Conservation (phyloP, 768 basidiomycete genomes). For the Daedaleopsis sinensis region DNA sequence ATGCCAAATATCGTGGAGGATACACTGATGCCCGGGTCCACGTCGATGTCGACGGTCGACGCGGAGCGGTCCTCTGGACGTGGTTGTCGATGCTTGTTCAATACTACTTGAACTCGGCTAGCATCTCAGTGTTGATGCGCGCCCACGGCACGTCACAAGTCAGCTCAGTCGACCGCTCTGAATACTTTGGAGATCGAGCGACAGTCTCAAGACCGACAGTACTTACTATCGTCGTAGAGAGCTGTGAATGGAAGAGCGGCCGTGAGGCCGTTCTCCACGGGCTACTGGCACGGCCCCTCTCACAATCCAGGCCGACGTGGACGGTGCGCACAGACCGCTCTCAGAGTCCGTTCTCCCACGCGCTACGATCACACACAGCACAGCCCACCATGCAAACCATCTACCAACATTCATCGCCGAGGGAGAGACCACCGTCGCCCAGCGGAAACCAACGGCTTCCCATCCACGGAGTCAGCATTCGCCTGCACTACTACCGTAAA, state of each 20-base stretch:
- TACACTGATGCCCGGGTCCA: background rate
- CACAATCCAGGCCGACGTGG: no score
- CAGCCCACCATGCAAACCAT: background rate
- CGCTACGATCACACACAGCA: background rate
- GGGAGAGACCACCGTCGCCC: background rate
- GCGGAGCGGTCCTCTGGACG: background rate
- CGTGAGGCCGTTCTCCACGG: background rate
- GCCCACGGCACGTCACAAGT: background rate
- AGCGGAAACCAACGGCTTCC: background rate
- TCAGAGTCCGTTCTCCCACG: background rate
- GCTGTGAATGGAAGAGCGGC: background rate
- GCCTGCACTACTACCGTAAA: background rate
- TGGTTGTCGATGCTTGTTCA: background rate
- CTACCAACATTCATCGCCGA: background rate
- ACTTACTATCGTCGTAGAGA: background rate
- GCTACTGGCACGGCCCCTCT: background rate
- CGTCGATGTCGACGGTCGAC: no score
- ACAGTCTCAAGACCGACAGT: no score
- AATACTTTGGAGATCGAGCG: no score
- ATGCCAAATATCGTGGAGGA: background rate
- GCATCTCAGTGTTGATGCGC: background rate
- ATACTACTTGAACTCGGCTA: background rate
- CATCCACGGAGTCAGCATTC: background rate
- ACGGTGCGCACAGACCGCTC: no score
- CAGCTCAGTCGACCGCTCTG: background rate